A percentile compares a stretch with the other conserved stretches of the same genome.
Conservation (phyloP, 1,284 basidiomycete genomes). For the Ustilago loliicola region DNA sequence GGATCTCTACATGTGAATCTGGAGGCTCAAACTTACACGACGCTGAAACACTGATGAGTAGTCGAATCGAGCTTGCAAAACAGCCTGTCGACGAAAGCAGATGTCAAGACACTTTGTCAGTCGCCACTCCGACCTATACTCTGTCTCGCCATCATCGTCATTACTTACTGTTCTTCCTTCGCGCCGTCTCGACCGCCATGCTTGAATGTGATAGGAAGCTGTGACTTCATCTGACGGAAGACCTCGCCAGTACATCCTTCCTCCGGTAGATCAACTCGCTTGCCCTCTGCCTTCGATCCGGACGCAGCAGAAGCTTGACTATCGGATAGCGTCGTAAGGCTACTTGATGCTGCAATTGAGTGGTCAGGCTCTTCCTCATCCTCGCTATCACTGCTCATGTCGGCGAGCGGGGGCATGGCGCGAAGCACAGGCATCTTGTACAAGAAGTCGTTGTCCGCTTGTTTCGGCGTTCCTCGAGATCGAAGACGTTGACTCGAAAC, state of each 20-base stretch:
- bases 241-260: slow-evolving; percentile 49
- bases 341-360: background rate
- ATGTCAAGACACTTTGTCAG: background rate
- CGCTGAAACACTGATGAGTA: slow-evolving; percentile 50
- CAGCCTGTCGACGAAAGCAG: slow-evolving; percentile 7
- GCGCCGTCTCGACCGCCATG: background rate
- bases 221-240: slow-evolving; percentile 22
- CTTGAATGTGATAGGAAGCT: slow-evolving; percentile 21
- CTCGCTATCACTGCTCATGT: slow-evolving; percentile 50
- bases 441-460: slow-evolving; percentile 14
- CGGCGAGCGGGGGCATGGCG: slow-evolving; percentile 39
- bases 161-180: slow-evolving; percentile 10
- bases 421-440: slow-evolving; percentile 50
- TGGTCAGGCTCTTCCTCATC: slow-evolving; percentile 8
- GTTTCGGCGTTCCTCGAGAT: background rate
- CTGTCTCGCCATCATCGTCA: background rate
- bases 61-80: slow-evolving; percentile 43
- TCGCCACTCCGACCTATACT: background rate
- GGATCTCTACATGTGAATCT: background rate
- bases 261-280: background rate
- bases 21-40: slow-evolving; percentile 20
- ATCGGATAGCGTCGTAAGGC: background rate
- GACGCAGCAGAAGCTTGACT: background rate
- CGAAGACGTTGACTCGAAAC: background rate
- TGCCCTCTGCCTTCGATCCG: background rate